phyloP scores from a whole-genome alignment of 768 basidiomycete species.

The Fistulinella prunicolor region DNA sequence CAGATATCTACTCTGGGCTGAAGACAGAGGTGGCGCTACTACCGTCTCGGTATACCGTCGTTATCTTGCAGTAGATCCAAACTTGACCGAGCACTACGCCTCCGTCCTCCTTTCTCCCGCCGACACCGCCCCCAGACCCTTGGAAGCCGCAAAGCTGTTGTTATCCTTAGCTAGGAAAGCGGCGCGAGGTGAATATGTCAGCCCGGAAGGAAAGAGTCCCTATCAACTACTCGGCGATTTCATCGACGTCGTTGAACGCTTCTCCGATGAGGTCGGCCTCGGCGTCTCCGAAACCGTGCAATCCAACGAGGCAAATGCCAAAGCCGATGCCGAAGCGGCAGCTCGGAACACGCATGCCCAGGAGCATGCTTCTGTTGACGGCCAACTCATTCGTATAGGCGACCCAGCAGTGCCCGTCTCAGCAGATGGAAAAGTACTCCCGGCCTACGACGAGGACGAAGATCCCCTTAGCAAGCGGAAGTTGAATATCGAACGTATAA shows the following conservation, averaged over 20 bases:
- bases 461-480: slow-evolving; percentile 68
- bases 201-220: slow-evolving; percentile 91
- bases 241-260: slow-evolving; percentile 86
- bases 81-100: slow-evolving; percentile 76
- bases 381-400: slow-evolving; percentile 67
- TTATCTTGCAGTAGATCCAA: slow-evolving; percentile 81
- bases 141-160: slow-evolving; percentile 91
- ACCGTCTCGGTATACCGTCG: slow-evolving; percentile 83
- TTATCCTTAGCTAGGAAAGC: slow-evolving; percentile 83
- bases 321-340: slow-evolving; percentile 45
- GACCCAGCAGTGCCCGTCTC: slow-evolving; percentile 58
- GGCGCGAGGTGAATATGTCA: slow-evolving; percentile 74
- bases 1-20: slow-evolving; percentile 90
- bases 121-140: slow-evolving; percentile 67
- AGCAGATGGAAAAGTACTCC: slow-evolving; percentile 47
- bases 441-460: slow-evolving; percentile 74
- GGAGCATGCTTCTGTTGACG: slow-evolving; percentile 49
- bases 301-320: slow-evolving; percentile 49
- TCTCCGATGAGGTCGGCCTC: slow-evolving; percentile 90
- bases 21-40: slow-evolving; percentile 73
- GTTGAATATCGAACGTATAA: slow-evolving; percentile 84
- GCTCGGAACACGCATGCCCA: slow-evolving; percentile 29
- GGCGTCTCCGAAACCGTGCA: slow-evolving; percentile 70
- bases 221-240: slow-evolving; percentile 93
- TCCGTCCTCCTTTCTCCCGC: slow-evolving; percentile 58